phyloP scores from a whole-genome alignment of 495 filamentous ascomycete genomes.

The Tetracladium setigerum region DNA sequence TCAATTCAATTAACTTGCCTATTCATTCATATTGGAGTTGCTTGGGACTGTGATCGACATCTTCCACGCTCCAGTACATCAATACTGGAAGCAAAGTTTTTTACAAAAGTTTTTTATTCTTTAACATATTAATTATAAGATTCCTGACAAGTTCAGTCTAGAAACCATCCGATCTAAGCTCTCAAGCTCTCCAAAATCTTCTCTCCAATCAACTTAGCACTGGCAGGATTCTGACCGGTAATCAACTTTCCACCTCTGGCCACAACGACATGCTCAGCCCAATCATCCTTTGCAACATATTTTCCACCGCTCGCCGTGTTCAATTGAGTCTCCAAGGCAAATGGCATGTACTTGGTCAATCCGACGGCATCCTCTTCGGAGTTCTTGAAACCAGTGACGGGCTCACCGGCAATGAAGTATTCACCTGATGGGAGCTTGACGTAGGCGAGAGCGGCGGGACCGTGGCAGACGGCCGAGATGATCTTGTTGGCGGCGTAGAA shows the following conservation, averaged over 20 bases:
- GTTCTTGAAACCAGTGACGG: constrained; percentile 62
- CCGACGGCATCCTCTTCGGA: constrained; percentile 51
- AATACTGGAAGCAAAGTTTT: no score
- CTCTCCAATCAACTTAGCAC: constrained; percentile 44
- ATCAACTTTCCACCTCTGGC: constrained; percentile 50
- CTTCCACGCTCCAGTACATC: no score
- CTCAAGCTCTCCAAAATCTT: constrained; percentile 8
- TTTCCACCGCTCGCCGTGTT: constrained; percentile 37
- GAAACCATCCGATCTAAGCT: no score
- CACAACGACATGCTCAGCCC: constrained; percentile 52
- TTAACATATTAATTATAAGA: no score
- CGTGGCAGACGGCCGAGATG: constrained; percentile 63
- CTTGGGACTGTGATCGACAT: no score
- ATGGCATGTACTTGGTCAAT: constrained; percentile 49
- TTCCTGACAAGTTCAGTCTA: no score
- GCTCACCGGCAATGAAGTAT: constrained; percentile 42
- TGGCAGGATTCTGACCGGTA: constrained; percentile 69
- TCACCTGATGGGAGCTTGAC: constrained; percentile 34
- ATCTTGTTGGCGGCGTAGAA: constrained; percentile 53
- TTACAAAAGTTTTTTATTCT: no score
- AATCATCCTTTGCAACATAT: constrained; percentile 41
- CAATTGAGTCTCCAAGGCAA: constrained; percentile 54
- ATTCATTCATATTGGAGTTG: no score
- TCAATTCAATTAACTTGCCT: no score
- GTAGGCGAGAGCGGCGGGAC: constrained; percentile 52